Evolutionary conservation across 2,329 filamentous ascomycete genomes (phyloP), one percentile per base, ranked within the genome.

Genomic region (Magnaporthiopsis poae): DNA sequence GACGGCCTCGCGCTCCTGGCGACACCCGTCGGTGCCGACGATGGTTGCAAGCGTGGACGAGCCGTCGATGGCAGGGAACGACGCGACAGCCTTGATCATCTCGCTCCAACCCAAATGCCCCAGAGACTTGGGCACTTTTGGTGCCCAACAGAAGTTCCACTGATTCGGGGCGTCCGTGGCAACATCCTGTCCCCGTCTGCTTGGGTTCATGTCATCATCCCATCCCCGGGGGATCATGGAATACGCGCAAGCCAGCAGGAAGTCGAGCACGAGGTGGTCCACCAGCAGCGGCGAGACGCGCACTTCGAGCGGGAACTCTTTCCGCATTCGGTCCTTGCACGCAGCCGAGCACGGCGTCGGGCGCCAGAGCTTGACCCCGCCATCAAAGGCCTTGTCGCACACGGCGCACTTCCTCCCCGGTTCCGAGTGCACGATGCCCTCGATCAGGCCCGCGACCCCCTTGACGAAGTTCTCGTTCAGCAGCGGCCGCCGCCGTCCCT

Each of bases 211-310:
- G 27, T 27, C 27, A 27, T 27, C 27, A 27, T 27, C 27, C 27
- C 27, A 27, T 27, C 27, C 27, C 2, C 27, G 27, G 27, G 33
- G 39, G n/a, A 15, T 21, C 61, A 39, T 7, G 27, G 62, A 56
- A 15, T 64, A 12, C 27, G n/a, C 18, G 60, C 65, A 66, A 11
- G 35, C 25, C 12, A 66, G 39, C 12, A 66, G 29, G 18, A 61
- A 59, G 65, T 66, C 65, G 3, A 66, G 65, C 8, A 62, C 65
- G 27, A 52, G 39, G 36, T 60, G n/a, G 35, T 66, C 65, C 21
- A 66, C 35, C 35, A 66, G 21, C n/a, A 66, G 60, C 29, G 65
- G 65, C 35, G 65, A 66, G 9, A 66, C 13, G 65, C 60, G 60
- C 5, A 66, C 35, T 33, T 29, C 65, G 27, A 66, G 36, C 18